Percentiles rank a stretch among this genome's conserved stretches.
Evolutionary conservation across 75 land plant genomes (phyloP).

Genomic region (Chamaecyparis obtusa): DNA sequence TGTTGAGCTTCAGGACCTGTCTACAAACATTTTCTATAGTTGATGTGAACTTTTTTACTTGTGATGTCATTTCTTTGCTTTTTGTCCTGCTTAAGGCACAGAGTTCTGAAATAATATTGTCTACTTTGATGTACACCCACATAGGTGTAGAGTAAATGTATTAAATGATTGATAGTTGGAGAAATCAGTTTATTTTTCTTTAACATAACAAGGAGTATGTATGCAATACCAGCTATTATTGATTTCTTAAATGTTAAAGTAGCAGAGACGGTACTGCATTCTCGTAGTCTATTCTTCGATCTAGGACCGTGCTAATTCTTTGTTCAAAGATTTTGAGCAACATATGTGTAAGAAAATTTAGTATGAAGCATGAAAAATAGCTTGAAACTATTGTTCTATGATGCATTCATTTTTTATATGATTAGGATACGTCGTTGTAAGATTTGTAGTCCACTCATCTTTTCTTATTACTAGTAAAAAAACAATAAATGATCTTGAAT

Average conservation of each 20-base stretch:
- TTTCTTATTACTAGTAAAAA: neutral
- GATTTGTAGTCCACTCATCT: neutral
- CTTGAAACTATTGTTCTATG: neutral
- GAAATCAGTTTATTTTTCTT: neutral
- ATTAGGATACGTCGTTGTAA: neutral
- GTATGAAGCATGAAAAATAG: neutral
- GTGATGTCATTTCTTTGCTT: neutral
- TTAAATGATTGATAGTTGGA: neutral
- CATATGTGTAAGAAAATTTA: neutral
- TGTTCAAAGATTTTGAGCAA: neutral
- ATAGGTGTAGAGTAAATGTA: neutral
- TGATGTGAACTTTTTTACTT: neutral
- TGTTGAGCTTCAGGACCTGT: neutral
- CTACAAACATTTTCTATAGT: neutral
- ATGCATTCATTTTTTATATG: neutral
- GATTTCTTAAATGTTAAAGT: neutral
- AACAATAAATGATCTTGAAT: no score
- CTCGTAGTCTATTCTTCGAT: neutral
- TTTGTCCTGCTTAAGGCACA: neutral
- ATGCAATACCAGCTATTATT: neutral
- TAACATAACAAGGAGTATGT: neutral
- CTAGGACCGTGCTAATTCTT: neutral
- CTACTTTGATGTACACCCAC: neutral
- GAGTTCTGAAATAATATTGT: neutral
- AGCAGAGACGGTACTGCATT: neutral